Evolutionary conservation across 345 rosid species (phyloP), one percentile per base, ranked within the genome.

Genomic region (Salix viminalis): DNA sequence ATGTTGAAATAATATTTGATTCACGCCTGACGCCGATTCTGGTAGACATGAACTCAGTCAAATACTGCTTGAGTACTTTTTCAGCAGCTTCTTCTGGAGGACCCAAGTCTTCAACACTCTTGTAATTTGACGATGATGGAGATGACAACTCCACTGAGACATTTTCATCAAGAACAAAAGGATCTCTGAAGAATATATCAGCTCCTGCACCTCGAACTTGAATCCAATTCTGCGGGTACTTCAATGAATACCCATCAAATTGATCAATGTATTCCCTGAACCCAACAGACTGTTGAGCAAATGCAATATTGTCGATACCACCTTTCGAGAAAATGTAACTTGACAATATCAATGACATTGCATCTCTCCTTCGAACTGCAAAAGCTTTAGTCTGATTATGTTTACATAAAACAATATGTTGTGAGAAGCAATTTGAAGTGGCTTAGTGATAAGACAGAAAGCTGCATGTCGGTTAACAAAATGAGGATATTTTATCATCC

Each of bases 21-120:
- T 91, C 91, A 0, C 99, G 97, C 86, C 86, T 83, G 14, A 93
- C 97, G 2, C 98, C 97, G 2, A 95, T 93, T 74, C 99, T 87
- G 50, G 99, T 95, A 36, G 99, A 95, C 99, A 95, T 95, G 82
- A 95, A 91, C 88, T 95, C 97, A 24, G 94, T 95, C 87, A 95
- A 84, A 83, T 90, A 93, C 88, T 95, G 96, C 83, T 81, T 85
- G 26, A 95, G 88, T 41, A 91, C 93, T 84, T 80, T 90, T 88
- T 86, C 87, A 50, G 88, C 99, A 61, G 97, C 98, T 74, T 95
- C 97, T 73, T 89, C 78, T 6, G 94, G 97, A 0, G 93, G 83
- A 19, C 99, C 99, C 85, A 95, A 82, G 80, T 95, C 97, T 66
- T 90, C 90, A n/a, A 93, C 90, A 7, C 89, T 89, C 83, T 81